Conservation (phyloP, 306 rosid species). For the Alnus rubra region DNA sequence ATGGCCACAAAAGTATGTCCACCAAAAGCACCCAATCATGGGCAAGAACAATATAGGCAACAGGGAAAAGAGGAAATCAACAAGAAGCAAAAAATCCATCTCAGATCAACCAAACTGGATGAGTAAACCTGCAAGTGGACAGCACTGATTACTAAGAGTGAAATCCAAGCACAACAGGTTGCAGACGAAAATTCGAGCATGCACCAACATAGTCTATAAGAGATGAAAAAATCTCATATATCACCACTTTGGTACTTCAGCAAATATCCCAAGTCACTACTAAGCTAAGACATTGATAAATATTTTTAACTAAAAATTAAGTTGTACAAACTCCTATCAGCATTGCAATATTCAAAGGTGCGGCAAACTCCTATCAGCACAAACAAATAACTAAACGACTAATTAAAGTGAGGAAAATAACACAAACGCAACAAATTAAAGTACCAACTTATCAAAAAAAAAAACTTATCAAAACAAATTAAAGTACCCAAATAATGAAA, state of each 20-base stretch:
- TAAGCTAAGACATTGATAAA: not conserved
- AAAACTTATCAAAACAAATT: too few relatives aligned
- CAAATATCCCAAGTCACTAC: not conserved
- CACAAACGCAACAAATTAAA: too few relatives aligned
- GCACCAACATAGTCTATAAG: too few relatives aligned
- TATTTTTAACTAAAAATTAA: not conserved
- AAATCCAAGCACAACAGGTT: too few relatives aligned
- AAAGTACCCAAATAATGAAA: too few relatives aligned
- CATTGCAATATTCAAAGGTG: not conserved
- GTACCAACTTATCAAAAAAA: too few relatives aligned
- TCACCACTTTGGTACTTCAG: not conserved
- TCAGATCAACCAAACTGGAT: too few relatives aligned
- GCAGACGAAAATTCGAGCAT: too few relatives aligned
- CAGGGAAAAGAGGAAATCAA: conserved; percentile 58
- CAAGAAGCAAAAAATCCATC: not conserved
- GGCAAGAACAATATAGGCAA: conserved; percentile 35
- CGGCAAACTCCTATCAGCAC: not conserved
- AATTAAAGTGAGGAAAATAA: not conserved
- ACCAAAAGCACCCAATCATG: conserved; percentile 16
- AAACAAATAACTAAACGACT: not conserved
- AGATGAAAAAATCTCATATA: not conserved
- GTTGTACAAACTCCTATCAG: not conserved
- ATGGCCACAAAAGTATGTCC: conserved; percentile 12
- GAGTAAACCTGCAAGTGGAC: too few relatives aligned
- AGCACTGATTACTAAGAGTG: too few relatives aligned